Evolutionary conservation across 306 rosid genomes (phyloP).

Genomic region (Alnus rubra): DNA sequence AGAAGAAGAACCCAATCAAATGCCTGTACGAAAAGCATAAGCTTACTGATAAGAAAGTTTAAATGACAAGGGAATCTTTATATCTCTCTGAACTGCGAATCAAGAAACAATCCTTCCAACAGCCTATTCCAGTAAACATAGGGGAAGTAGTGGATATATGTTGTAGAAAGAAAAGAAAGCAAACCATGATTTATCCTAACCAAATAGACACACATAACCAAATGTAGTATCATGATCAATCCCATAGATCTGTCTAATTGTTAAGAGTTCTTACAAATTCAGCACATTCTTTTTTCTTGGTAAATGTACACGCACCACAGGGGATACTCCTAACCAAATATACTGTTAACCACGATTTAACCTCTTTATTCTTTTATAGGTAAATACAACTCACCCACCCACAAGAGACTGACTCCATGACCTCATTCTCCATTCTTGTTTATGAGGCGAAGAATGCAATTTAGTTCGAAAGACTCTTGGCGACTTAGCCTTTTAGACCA

Average conservation of each 20-base stretch:
- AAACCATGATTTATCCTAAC: neutral
- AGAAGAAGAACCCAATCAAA: constrained; percentile 92
- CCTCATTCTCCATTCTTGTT: neutral
- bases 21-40: constrained; percentile 57
- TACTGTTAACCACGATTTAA: neutral
- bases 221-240: neutral
- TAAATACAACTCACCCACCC: neutral
- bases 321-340: neutral
- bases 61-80: neutral
- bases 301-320: neutral
- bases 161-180: neutral
- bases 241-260: neutral
- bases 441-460: neutral
- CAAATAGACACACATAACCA: neutral
- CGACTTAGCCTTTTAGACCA: neutral
- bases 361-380: neutral
- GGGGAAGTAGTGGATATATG: neutral
- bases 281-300: neutral
- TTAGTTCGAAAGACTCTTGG: neutral
- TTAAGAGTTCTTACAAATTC: neutral
- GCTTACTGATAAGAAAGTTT: neutral
- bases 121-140: neutral
- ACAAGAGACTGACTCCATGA: neutral
- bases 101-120: neutral
- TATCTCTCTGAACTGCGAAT: neutral